These are phyloP conservation scores for Groenewaldozyma auringiensis DNA, from an alignment of 1,139 yeast genomes.

Conservation along the genomic window DNA sequence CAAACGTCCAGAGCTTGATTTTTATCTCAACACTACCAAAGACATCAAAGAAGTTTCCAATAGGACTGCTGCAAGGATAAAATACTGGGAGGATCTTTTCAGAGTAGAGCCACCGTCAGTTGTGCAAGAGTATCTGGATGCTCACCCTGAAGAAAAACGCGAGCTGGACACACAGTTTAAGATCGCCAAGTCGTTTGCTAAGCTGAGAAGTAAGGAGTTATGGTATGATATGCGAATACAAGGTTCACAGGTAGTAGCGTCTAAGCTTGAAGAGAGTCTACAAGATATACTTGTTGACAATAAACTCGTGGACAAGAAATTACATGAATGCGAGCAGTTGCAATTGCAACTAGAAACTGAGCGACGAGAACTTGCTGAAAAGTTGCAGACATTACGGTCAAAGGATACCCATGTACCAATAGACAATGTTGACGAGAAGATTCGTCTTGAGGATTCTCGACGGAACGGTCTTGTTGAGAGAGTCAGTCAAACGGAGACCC, in stretches of 20 bases:
- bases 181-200: conserved; percentile 42
- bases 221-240: conserved; percentile 58
- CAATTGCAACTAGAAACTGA: background rate
- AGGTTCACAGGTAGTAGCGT: conserved; percentile 37
- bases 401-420: background rate
- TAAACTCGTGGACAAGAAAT: background rate
- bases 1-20: conserved; percentile 26
- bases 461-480: background rate
- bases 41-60: conserved; percentile 46
- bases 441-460: background rate
- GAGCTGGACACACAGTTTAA: conserved; percentile 42
- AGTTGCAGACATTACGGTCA: background rate
- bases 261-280: conserved; percentile 32
- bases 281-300: conserved; percentile 19
- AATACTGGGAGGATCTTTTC: conserved; percentile 40
- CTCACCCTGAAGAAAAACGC: conserved; percentile 34
- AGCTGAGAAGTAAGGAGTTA: conserved; percentile 43
- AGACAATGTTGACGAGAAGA: background rate
- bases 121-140: conserved; percentile 41
- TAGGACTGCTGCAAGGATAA: conserved; percentile 38
- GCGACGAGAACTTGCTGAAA: background rate
- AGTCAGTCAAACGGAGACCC: background rate
- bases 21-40: conserved; percentile 36
- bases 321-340: background rate
- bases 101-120: conserved; percentile 42